phyloP scores from a whole-genome alignment of 1,284 basidiomycete genomes.

The Ceratobasidium sp. region DNA sequence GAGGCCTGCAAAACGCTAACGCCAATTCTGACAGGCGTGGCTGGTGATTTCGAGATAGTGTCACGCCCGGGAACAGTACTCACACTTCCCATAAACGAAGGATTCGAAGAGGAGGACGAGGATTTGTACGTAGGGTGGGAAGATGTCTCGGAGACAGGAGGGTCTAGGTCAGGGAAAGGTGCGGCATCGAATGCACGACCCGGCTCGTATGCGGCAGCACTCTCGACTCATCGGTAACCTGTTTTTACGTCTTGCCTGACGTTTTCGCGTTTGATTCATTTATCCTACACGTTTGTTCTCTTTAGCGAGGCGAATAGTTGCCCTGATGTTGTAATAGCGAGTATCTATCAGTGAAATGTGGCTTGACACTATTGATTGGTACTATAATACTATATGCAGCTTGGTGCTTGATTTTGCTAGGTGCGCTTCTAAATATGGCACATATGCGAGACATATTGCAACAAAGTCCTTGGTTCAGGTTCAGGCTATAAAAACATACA shows the following conservation, averaged over 20 bases:
- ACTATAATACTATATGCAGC: conserved; percentile 7
- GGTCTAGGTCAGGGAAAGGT: background rate
- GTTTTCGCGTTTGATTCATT: background rate
- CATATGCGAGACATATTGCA: background rate
- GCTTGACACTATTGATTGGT: background rate
- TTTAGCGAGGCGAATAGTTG: conserved; percentile 6
- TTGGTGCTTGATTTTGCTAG: background rate
- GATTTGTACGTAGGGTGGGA: conserved; percentile 29
- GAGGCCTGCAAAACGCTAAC: background rate
- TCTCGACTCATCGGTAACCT: conserved; percentile 19
- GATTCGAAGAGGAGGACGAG: conserved; percentile 20
- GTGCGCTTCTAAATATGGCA: background rate
- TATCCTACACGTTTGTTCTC: background rate
- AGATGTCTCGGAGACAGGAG: conserved; percentile 16
- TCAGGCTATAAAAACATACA: conserved; percentile 26
- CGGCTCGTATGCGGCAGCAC: conserved; percentile 26
- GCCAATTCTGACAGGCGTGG: background rate
- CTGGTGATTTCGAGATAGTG: conserved; percentile 28
- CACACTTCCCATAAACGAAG: conserved; percentile 17
- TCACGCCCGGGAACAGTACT: conserved; percentile 21
- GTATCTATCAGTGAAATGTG: background rate
- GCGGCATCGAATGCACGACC: background rate
- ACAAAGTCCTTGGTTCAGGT: conserved; percentile 18
- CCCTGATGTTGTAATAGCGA: background rate
- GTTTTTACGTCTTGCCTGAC: conserved; percentile 8